A percentile compares a stretch with the other conserved stretches of the same genome.
phyloP scores from a whole-genome alignment of 2,329 filamentous ascomycete genomes.

The Dactylellina leptospora region DNA sequence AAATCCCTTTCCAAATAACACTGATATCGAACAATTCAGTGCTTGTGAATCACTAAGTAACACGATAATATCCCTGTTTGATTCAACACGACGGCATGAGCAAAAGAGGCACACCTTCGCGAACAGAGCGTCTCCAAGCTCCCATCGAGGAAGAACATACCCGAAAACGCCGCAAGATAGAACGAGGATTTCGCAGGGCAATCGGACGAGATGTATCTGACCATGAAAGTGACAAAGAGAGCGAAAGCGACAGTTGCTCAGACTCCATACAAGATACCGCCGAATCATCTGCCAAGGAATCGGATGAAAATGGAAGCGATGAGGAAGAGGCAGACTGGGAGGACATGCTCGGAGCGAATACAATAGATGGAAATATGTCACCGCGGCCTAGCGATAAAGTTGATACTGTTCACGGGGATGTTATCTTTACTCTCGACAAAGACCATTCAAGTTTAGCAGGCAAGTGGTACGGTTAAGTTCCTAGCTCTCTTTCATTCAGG shows the following conservation, averaged over 20 bases:
- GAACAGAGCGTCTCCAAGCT: background rate
- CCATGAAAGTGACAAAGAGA: slow-evolving; percentile 31
- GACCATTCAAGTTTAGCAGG: too few relatives aligned
- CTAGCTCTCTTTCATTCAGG: too few relatives aligned
- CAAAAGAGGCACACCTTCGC: slow-evolving; percentile 8
- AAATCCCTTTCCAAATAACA: too few relatives aligned
- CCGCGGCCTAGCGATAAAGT: slow-evolving; percentile 62
- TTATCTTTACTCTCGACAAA: slow-evolving; percentile 75
- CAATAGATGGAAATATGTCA: slow-evolving; percentile 58
- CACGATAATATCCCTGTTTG: too few relatives aligned
- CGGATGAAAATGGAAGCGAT: slow-evolving; percentile 55
- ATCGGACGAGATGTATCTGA: slow-evolving; percentile 28
- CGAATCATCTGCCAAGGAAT: background rate
- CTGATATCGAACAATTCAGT: too few relatives aligned
- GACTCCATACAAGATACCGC: background rate
- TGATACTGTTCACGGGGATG: slow-evolving; percentile 68
- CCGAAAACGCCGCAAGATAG: slow-evolving; percentile 37
- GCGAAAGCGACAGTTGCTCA: slow-evolving; percentile 14
- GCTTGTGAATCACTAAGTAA: too few relatives aligned
- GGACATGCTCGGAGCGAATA: slow-evolving; percentile 62
- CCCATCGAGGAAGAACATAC: slow-evolving; percentile 14
- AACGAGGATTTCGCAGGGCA: slow-evolving; percentile 36
- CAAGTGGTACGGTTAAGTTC: too few relatives aligned
- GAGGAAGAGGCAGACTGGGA: slow-evolving; percentile 67
- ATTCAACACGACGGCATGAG: background rate